Base-by-base conservation (phyloP, 1,284 basidiomycete genomes). In the Trametes versicolor region DNA sequence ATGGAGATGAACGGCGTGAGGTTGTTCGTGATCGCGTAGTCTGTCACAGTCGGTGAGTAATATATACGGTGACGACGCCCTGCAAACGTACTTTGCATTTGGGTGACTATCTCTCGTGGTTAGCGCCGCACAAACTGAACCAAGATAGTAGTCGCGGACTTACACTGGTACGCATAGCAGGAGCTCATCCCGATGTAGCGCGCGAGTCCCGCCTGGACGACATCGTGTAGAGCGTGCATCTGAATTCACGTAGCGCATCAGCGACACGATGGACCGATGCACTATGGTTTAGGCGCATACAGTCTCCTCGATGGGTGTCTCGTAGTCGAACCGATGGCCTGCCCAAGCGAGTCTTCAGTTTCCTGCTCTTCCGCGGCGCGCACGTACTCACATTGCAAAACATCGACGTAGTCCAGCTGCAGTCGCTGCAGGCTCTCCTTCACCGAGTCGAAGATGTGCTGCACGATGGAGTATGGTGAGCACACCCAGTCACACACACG, bases 381-480 rank as follows among this genome's bases (percentile, higher is more conserved):
- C 25, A 4, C 2, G 6, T 17, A 55, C 68, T 47, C 39, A 83
- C 85, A 88, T 77, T 89, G 89, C 29, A 90, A 79, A 5, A 92
- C 73, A 68, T 92, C 91, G 68, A 93, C 82, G 71, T 92, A 90
- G 56, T 93, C 89, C 9, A 92, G 77, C 65, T 88, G 85, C 29
- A 93, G 83, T 25, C 91, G 82, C 68, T 87, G 79, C 57, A 92
- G 75, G 58, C 88, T 90, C 52, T 81, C 81, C 71, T 92, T 87
- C 50, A 94, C 87, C 0, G 87, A 83, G n/a, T 89, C 88, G 67
- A 93, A 93, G 65, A 93, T 92, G 69, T 89, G 87, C 83, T 88
- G 21, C 4, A 27, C 10, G 9, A 8, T 3, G 10, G 1, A 23
- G n/a, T 23, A 1, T 8, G 61, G 47, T n/a, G 73, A n/a, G 10